phyloP scores from a whole-genome alignment of 2,329 filamentous ascomycete genomes.

The Fusarium mundagurra region DNA sequence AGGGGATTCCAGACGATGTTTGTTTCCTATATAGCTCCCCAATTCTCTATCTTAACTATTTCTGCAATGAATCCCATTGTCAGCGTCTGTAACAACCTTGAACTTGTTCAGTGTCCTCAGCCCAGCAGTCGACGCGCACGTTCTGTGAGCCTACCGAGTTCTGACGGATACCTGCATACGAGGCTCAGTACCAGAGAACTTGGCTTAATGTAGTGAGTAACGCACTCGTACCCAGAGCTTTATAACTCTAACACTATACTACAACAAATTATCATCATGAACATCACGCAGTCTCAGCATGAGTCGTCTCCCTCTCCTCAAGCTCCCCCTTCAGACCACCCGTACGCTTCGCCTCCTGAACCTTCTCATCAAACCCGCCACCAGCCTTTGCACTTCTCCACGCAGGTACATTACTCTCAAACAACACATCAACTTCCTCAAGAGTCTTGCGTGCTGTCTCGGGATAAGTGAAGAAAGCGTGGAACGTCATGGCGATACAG shows the following conservation, averaged over 20 bases:
- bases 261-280: background rate
- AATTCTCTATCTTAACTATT: too few species aligned
- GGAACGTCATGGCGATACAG: conserved; percentile 54
- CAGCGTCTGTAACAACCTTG: too few species aligned
- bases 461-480: conserved; percentile 63
- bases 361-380: conserved; percentile 23
- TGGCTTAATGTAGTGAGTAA: too few species aligned
- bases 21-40: too few species aligned
- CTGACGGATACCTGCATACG: too few species aligned
- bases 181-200: too few species aligned
- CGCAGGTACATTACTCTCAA: conserved; percentile 35
- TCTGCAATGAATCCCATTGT: too few species aligned
- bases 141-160: too few species aligned
- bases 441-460: conserved; percentile 56
- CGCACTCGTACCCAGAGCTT: too few species aligned
- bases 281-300: conserved; percentile 30
- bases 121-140: too few species aligned
- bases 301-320: conserved; percentile 28
- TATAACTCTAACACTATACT: background rate
- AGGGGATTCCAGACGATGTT: too few species aligned
- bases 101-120: too few species aligned
- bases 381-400: conserved; percentile 33
- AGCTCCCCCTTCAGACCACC: conserved; percentile 30
- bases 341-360: conserved; percentile 33
- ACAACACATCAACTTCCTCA: conserved; percentile 38